Evolutionary conservation across 2,329 filamentous ascomycete species (phyloP).

Genomic region (Colletotrichum godetiae): DNA sequence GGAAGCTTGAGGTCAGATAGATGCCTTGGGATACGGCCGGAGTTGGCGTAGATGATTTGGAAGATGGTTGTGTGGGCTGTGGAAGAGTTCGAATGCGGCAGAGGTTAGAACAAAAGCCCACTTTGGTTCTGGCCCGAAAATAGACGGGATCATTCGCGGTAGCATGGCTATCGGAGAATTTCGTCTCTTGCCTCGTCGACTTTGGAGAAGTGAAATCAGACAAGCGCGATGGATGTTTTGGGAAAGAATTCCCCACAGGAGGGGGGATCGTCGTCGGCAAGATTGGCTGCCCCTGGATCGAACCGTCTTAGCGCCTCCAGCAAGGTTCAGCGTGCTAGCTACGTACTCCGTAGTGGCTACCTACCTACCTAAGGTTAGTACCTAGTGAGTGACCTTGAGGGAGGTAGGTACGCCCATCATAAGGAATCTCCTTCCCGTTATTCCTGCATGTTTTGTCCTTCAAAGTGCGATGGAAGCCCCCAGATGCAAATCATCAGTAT

Average conservation of each 20-base stretch:
- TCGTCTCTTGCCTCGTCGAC: not conserved
- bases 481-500: not conserved
- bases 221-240: not conserved
- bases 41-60: not conserved
- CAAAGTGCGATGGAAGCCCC: not conserved
- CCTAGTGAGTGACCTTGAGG: not conserved
- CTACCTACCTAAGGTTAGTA: too few relatives aligned
- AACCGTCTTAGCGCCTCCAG: conserved; percentile 2
- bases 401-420: not conserved
- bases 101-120: not conserved
- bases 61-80: not conserved
- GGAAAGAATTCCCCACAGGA: conserved; percentile 12
- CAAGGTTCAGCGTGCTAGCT: not conserved
- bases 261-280: conserved; percentile 8
- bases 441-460: not conserved
- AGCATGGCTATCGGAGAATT: not conserved
- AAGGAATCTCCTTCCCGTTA: too few relatives aligned
- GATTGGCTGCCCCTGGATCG: not conserved
- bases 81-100: not conserved
- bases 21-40: not conserved
- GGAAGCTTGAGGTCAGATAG: not conserved
- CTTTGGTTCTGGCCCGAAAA: not conserved
- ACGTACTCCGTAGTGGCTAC: too few relatives aligned
- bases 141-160: not conserved
- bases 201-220: not conserved